A percentile compares a stretch with the other conserved stretches of the same genome.
phyloP scores from a whole-genome alignment of 2,329 filamentous ascomycete genomes.

The Rhynchosporium secalis region DNA sequence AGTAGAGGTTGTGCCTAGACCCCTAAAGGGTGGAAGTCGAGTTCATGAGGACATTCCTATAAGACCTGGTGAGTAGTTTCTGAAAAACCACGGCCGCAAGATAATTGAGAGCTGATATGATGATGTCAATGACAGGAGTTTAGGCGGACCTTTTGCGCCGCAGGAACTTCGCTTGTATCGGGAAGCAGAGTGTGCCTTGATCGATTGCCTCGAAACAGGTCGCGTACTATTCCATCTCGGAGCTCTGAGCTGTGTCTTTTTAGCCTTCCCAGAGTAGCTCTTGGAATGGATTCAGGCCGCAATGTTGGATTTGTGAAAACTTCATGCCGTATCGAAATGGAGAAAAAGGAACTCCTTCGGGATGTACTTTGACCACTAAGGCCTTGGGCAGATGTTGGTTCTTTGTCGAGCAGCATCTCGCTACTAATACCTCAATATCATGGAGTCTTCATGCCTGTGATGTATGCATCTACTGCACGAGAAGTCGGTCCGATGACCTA shows the following conservation, averaged over 20 bases:
- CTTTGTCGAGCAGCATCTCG: constrained; percentile 7
- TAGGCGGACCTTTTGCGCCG: neutral
- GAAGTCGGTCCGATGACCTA: constrained; percentile 23
- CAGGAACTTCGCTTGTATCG: neutral
- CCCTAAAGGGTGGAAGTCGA: too few relatives aligned
- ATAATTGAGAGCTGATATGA: neutral
- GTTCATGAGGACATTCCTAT: neutral
- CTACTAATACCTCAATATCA: constrained; percentile 19
- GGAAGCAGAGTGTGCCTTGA: neutral
- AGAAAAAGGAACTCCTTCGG: constrained; percentile 2
- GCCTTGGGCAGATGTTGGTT: constrained; percentile 15
- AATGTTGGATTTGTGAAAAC: constrained; percentile 5
- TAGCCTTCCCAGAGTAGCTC: neutral
- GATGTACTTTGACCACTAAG: constrained; percentile 4
- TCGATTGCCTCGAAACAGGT: neutral
- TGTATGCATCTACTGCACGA: constrained; percentile 18
- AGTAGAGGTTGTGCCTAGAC: neutral
- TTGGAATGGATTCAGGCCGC: constrained; percentile 3
- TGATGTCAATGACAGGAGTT: neutral
- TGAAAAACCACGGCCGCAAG: neutral
- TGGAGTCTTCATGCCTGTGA: constrained; percentile 16
- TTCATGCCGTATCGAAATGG: constrained; percentile 1
- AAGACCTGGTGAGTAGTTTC: too few relatives aligned
- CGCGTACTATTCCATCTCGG: neutral
- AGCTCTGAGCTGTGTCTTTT: neutral